Evolutionary conservation across 2,329 filamentous ascomycete genomes (phyloP).

Genomic region (Trichoderma atroviride): DNA sequence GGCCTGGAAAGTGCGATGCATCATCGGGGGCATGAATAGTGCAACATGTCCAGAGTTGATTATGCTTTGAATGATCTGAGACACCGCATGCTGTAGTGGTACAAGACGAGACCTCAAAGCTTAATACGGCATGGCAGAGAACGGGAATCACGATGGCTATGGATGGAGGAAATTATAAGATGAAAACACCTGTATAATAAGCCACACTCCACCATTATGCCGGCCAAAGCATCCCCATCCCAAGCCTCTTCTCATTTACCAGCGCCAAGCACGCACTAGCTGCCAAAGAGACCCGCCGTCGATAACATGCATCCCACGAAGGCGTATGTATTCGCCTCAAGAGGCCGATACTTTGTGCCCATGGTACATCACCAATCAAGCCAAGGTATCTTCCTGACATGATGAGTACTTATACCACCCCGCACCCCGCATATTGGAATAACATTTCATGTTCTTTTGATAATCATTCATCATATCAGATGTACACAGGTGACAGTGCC

Average conservation of each 20-base stretch:
- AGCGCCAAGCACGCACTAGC: slow-evolving; percentile 13
- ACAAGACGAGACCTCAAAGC: background rate
- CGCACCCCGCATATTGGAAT: background rate
- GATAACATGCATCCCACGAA: background rate
- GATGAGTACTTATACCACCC: slow-evolving; percentile 21
- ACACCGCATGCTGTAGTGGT: background rate
- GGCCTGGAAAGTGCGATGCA: background rate
- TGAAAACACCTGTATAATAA: background rate
- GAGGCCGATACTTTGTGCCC: background rate
- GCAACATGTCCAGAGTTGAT: background rate
- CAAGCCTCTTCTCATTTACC: background rate
- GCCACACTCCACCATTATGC: background rate
- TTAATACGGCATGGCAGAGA: background rate
- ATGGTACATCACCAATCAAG: background rate
- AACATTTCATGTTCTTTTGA: background rate
- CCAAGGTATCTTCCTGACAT: background rate
- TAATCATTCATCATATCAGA: background rate
- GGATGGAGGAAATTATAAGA: background rate
- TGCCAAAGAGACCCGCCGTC: slow-evolving; percentile 8
- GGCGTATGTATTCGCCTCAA: background rate
- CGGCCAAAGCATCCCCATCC: background rate
- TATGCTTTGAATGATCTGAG: background rate
- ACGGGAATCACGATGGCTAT: background rate
- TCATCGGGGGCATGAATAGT: background rate
- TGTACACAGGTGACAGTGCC: background rate